Percentiles rank a stretch among this genome's conserved stretches.
These are phyloP conservation scores for Botrytis sinoallii DNA, from an alignment of 2,329 filamentous ascomycete genomes.

Conservation along the genomic window DNA sequence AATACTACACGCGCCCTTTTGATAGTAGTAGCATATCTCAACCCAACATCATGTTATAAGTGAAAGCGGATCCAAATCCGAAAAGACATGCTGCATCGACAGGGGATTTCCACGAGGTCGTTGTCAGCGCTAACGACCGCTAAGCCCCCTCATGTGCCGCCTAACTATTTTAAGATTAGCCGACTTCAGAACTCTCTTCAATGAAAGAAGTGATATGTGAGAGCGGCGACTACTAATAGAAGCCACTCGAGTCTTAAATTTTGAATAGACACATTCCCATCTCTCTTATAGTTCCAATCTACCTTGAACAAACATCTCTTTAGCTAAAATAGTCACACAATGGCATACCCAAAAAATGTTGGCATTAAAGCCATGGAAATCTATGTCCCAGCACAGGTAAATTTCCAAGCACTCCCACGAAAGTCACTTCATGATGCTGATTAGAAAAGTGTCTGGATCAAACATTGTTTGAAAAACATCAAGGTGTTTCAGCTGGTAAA, in stretches of 20 bases:
- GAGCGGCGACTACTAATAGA: not conserved
- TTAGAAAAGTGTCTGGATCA: constrained; percentile 73
- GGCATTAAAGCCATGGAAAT: constrained; percentile 92
- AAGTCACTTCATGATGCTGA: not conserved
- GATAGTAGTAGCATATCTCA: not conserved
- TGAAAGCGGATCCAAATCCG: not conserved
- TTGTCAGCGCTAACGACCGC: not conserved
- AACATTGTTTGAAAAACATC: constrained; percentile 77
- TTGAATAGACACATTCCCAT: too few relatives aligned
- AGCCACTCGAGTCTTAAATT: not conserved
- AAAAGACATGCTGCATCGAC: not conserved
- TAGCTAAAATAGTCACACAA: not conserved
- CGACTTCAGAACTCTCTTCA: not conserved
- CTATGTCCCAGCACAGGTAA: constrained; percentile 82
- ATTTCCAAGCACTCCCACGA: constrained; percentile 30
- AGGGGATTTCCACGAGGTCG: not conserved
- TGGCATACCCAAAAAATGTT: constrained; percentile 74
- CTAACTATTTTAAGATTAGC: not conserved
- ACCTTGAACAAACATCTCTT: not conserved
- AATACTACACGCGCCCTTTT: not conserved
- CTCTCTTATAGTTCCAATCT: not conserved
- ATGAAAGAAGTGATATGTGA: not conserved
- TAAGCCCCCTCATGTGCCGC: not conserved
- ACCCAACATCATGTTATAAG: not conserved
- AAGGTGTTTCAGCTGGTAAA: constrained; percentile 77